These are phyloP conservation scores for Mycena latifolia DNA, from an alignment of 768 basidiomycete genomes.

Conservation along the genomic window DNA sequence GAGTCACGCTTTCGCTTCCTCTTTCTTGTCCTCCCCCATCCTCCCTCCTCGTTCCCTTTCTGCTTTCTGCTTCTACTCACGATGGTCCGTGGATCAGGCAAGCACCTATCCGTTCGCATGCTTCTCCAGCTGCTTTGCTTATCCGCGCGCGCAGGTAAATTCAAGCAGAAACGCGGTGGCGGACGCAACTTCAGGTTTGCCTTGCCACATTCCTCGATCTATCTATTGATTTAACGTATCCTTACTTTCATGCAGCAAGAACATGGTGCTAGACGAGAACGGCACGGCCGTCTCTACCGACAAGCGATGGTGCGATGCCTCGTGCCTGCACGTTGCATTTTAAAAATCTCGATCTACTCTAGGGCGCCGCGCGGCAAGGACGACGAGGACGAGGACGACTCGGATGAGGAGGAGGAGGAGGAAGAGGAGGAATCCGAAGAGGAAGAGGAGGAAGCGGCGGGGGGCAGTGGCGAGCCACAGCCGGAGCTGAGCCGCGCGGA, in stretches of 20 bases:
- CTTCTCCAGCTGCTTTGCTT: background rate
- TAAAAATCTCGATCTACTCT: slow-evolving; percentile 30
- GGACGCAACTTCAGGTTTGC: slow-evolving; percentile 85
- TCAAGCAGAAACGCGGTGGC: slow-evolving; percentile 89
- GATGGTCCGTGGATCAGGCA: slow-evolving; percentile 68
- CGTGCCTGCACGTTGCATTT: slow-evolving; percentile 20
- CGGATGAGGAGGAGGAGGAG: slow-evolving; percentile 54
- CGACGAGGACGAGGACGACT: slow-evolving; percentile 50
- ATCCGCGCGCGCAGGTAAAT: slow-evolving; percentile 69
- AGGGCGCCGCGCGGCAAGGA: slow-evolving; percentile 44
- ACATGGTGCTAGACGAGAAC: slow-evolving; percentile 69
- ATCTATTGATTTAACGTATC: slow-evolving; percentile 21
- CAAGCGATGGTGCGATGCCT: slow-evolving; percentile 56
- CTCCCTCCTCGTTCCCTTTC: slow-evolving; percentile 23
- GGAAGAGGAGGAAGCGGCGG: slow-evolving; percentile 47
- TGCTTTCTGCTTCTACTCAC: slow-evolving; percentile 22
- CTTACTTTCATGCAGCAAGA: slow-evolving; percentile 56
- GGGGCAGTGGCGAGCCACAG: slow-evolving; percentile 42
- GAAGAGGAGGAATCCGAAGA: slow-evolving; percentile 51
- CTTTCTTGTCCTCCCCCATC: slow-evolving; percentile 17
- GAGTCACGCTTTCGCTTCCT: slow-evolving; percentile 4
- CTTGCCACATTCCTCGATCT: slow-evolving; percentile 25
- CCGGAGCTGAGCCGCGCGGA: slow-evolving; percentile 79
- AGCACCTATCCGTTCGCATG: slow-evolving; percentile 9
- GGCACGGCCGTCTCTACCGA: slow-evolving; percentile 66